Evolutionary conservation across 2,329 filamentous ascomycete species (phyloP).

Genomic region (Neonectria hederae): DNA sequence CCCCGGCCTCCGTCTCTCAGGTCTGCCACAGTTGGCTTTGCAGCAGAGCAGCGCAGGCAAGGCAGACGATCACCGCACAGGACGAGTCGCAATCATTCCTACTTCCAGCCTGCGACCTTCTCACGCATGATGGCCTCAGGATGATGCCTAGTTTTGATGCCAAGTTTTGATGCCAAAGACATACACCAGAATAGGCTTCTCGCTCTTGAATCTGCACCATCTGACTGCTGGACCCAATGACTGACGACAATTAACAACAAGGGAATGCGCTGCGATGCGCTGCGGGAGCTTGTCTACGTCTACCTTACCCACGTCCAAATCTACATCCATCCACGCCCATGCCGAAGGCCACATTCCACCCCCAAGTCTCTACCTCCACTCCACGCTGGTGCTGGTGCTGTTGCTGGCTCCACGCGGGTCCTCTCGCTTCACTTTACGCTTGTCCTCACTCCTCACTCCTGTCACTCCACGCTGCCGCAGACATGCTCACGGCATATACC

Average conservation of each 20-base stretch:
- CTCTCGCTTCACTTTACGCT: background rate
- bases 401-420: background rate
- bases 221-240: background rate
- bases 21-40: background rate
- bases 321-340: background rate
- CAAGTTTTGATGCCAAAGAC: background rate
- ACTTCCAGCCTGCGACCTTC: background rate
- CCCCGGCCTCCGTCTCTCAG: background rate
- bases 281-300: background rate
- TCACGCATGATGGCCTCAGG: background rate
- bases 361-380: background rate
- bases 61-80: background rate
- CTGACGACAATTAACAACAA: background rate
- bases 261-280: background rate
- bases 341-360: background rate
- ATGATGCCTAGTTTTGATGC: background rate
- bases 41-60: background rate
- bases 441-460: slow-evolving; percentile 7
- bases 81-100: background rate
- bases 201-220: background rate
- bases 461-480: slow-evolving; percentile 9
- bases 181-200: background rate
- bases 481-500: slow-evolving; percentile 6
- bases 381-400: no score
- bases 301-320: background rate